Evolutionary conservation across 495 filamentous ascomycete genomes (phyloP).

Genomic region (Xylaria flabelliformis): DNA sequence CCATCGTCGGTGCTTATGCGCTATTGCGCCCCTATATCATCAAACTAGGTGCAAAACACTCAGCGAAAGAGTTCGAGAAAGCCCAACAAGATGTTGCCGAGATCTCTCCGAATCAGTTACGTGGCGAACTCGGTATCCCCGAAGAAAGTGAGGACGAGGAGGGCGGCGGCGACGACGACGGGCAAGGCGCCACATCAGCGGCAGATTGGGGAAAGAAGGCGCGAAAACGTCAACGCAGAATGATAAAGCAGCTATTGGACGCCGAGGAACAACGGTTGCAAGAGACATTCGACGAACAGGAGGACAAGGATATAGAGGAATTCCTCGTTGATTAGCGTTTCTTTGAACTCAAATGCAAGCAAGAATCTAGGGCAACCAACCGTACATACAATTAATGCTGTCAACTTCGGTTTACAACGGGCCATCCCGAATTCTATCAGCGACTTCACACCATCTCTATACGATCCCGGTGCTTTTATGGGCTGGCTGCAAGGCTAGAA

Average conservation of each 20-base stretch:
- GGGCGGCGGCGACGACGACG: constrained; percentile 58
- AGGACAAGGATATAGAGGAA: constrained; percentile 74
- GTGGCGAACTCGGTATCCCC: constrained; percentile 58
- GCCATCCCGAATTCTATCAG: constrained; percentile 1
- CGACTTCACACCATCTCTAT: constrained; percentile 8
- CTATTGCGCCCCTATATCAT: constrained; percentile 71
- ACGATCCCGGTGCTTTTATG: background rate
- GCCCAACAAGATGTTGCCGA: constrained; percentile 45
- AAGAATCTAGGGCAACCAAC: constrained; percentile 21
- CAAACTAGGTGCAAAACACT: constrained; percentile 51
- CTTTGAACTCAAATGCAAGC: background rate
- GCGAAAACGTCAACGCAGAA: constrained; percentile 65
- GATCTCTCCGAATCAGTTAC: constrained; percentile 58
- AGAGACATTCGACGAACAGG: constrained; percentile 59
- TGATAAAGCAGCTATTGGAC: constrained; percentile 62
- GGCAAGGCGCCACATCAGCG: constrained; percentile 56
- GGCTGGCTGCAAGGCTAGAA: constrained; percentile 4
- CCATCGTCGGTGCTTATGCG: constrained; percentile 66
- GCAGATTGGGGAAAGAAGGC: constrained; percentile 64
- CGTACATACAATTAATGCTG: constrained; percentile 18
- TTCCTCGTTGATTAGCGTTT: constrained; percentile 56
- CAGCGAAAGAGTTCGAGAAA: constrained; percentile 54
- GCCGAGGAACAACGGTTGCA: constrained; percentile 55
- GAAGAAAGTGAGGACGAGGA: constrained; percentile 61
- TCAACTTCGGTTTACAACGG: constrained; percentile 12